Percentiles rank a stretch among this genome's conserved stretches.
These are phyloP conservation scores for Fibroporia radiculosa DNA, from an alignment of 768 basidiomycete species.

Conservation along the genomic window DNA sequence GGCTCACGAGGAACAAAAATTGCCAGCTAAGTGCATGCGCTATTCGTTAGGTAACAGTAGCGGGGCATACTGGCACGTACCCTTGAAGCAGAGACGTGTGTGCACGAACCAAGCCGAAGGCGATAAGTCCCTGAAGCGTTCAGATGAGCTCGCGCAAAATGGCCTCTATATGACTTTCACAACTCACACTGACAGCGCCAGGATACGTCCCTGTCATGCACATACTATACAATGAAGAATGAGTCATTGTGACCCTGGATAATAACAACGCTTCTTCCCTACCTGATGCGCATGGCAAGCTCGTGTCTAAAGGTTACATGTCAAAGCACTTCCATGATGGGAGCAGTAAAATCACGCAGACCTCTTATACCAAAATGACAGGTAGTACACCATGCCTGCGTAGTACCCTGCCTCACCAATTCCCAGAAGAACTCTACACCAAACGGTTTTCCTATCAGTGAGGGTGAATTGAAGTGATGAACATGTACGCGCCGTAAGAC, in stretches of 20 bases:
- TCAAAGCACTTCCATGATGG: not conserved
- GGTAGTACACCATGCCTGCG: conserved; percentile 54
- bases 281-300: conserved; percentile 45
- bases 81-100: conserved; percentile 37
- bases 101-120: conserved; percentile 47
- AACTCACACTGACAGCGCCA: conserved; percentile 42
- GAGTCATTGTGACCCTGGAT: not conserved
- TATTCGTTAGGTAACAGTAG: not conserved
- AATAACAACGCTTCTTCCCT: not conserved
- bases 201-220: conserved; percentile 54
- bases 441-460: not conserved
- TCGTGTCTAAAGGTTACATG: conserved; percentile 29
- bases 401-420: conserved; percentile 58
- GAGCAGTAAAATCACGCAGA: not conserved
- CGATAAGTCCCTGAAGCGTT: conserved; percentile 38
- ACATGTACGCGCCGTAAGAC: conserved; percentile 34
- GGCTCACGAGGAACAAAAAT: conserved; percentile 44
- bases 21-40: conserved; percentile 39
- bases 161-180: not conserved
- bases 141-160: not conserved
- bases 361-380: conserved; percentile 42
- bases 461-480: not conserved
- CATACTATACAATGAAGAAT: conserved; percentile 25
- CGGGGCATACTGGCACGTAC: conserved; percentile 17
- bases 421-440: conserved; percentile 43